Percentiles rank a stretch among this genome's conserved stretches.
Evolutionary conservation across 1,139 yeast genomes (phyloP).

Genomic region (Taiozyma sp.): DNA sequence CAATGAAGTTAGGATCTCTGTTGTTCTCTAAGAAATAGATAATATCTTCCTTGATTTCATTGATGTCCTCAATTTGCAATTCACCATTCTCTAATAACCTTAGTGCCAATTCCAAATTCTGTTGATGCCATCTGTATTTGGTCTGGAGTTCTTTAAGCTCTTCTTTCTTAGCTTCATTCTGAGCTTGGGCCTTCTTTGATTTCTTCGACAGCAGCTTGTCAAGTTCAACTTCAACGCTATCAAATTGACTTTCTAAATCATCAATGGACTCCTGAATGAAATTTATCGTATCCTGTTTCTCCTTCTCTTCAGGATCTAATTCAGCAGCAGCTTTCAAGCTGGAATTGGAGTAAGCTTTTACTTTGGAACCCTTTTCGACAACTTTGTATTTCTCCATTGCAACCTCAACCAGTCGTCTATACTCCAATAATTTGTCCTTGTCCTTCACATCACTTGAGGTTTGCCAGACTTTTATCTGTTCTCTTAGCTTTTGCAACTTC

Average conservation of each 20-base stretch:
- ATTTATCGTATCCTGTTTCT: conserved; percentile 51
- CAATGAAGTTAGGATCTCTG: conserved; percentile 67
- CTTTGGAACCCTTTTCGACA: conserved; percentile 68
- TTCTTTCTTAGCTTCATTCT: conserved; percentile 52
- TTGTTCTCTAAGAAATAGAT: conserved; percentile 68
- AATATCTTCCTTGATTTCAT: conserved; percentile 62
- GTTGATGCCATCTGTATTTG: conserved; percentile 53
- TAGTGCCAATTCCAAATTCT: conserved; percentile 56
- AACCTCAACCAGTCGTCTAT: conserved; percentile 61
- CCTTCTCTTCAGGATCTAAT: conserved; percentile 53
- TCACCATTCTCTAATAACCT: conserved; percentile 61
- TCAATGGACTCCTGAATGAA: conserved; percentile 58
- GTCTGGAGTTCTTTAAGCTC: conserved; percentile 35
- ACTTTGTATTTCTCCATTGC: conserved; percentile 83
- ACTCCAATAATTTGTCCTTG: conserved; percentile 53
- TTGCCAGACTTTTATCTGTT: conserved; percentile 76
- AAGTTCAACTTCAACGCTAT: conserved; percentile 55
- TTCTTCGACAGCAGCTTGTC: conserved; percentile 41
- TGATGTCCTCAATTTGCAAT: conserved; percentile 54
- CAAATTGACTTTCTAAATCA: conserved; percentile 58
- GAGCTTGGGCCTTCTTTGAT: conserved; percentile 42
- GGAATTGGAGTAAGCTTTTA: conserved; percentile 68
- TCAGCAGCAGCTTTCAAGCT: conserved; percentile 48
- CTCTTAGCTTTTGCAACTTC: conserved; percentile 66
- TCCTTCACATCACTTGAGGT: conserved; percentile 69